phyloP scores from a whole-genome alignment of 164 flowering plant species.

The Dillenia suffruticosa region DNA sequence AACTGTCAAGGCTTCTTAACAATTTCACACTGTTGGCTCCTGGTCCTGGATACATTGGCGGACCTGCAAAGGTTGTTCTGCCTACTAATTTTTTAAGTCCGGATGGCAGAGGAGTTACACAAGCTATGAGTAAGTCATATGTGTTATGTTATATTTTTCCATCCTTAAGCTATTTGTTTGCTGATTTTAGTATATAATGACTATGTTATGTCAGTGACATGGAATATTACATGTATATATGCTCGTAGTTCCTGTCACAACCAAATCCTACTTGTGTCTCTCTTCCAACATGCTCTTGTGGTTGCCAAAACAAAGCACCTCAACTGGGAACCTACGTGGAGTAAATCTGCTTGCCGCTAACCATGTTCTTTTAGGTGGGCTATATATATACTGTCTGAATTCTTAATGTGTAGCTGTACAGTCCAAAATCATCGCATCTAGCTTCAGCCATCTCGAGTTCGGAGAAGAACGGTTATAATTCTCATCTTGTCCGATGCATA shows the following conservation, averaged over 20 bases:
- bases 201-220: constrained; percentile 59
- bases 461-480: constrained; percentile 4
- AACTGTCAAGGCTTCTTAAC: constrained; percentile 52
- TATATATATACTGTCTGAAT: too few species aligned
- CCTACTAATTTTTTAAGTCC: constrained; percentile 42
- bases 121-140: constrained; percentile 67
- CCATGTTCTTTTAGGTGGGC: too few species aligned
- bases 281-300: constrained; percentile 66
- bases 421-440: constrained; percentile 15
- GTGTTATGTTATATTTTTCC: not conserved
- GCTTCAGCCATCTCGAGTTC: constrained; percentile 14
- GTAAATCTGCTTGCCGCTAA: constrained; percentile 26
- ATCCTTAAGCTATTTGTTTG: too few species aligned
- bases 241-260: constrained; percentile 63
- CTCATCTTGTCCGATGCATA: constrained; percentile 27
- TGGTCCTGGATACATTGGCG: constrained; percentile 76
- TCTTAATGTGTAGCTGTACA: not conserved
- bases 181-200: not conserved
- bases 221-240: constrained; percentile 86
- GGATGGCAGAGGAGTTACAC: constrained; percentile 60
- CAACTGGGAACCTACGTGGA: constrained; percentile 48
- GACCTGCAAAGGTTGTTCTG: constrained; percentile 59
- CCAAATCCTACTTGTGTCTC: constrained; percentile 75
- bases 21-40: constrained; percentile 65
- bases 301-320: constrained; percentile 49